Base-by-base conservation (phyloP, 1,139 yeast species). In the Hanseniaspora sp. region DNA sequence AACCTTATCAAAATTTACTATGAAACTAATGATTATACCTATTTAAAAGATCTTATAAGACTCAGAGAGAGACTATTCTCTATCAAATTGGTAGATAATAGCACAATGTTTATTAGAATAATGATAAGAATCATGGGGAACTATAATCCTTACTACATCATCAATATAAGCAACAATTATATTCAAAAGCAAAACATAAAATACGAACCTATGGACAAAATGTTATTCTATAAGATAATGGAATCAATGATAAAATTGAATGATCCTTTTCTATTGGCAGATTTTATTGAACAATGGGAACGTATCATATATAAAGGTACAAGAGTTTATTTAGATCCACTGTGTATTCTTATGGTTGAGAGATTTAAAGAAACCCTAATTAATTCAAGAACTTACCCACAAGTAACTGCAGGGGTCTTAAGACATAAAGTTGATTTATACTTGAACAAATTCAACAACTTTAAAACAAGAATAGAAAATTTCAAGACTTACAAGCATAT, bases 1-100 rank as follows among this genome's bases (percentile, higher is more conserved):
- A 44, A 23, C 9, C 30, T 51, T 7, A 51, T 51, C 7, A 51
- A 51, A 34, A 13, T 33, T 7, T 51, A 51, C 15, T 51, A 44
- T 28, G 54, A 51, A 39, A 17, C 35, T 5, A 37, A 33, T 6
- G 48, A 44, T 23, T 51, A 44, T 28, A 33, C 28, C 23, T 45
- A 45, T 35, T 18, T 51, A 46, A 51, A 51, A 29, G 41, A 44
- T 9, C 33, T 51, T 5, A 39, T 51, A 7, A 44, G 45, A 33
- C 12, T 39, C 9, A 35, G 54, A 31, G 49, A 44, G 33, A 44
- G 49, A 44, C 39, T 31, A 15, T 39, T 13, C 13, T 6, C 17
- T 12, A 17, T 31, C 8, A 30, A 33, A 28, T n/a, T 17, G 12
- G n/a, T 51, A 5, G 41, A 38, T 35, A 44, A 31, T 28, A 30